Conservation (phyloP, 257 asterid genomes). For the Oldenlandia corymbosa region DNA sequence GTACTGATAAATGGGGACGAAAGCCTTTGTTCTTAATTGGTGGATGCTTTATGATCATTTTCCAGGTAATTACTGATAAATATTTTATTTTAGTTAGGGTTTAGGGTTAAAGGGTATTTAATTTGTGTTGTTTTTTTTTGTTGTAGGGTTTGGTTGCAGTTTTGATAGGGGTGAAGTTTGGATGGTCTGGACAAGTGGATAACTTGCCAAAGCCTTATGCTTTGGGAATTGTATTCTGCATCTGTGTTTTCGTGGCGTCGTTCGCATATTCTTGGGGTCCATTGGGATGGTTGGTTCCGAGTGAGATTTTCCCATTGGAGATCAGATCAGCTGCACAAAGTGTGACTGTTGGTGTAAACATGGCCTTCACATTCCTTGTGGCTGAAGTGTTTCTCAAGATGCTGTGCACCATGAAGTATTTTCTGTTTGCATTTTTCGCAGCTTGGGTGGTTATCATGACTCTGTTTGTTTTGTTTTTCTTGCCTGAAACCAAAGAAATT, state of each 20-base stretch:
- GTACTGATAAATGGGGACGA: slow-evolving; percentile 11
- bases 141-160: background rate
- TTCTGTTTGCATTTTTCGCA: slow-evolving; percentile 11
- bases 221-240: background rate
- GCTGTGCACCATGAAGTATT: slow-evolving; percentile 13
- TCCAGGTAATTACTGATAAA: background rate
- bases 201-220: background rate
- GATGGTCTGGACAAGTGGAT: slow-evolving; percentile 5
- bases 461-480: background rate
- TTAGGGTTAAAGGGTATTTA: too few species aligned
- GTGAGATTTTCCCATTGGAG: slow-evolving; percentile 10
- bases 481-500: slow-evolving; percentile 21
- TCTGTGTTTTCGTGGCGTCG: slow-evolving; percentile 1
- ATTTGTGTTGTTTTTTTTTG: too few species aligned
- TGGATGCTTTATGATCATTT: background rate
- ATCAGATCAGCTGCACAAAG: slow-evolving; percentile 10
- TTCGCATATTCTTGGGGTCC: slow-evolving; percentile 20
- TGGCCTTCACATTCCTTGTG: slow-evolving; percentile 12
- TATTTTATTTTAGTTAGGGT: too few species aligned
- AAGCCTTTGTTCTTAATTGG: background rate
- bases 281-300: slow-evolving; percentile 12
- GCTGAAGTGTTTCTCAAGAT: slow-evolving; percentile 16
- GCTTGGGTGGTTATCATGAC: slow-evolving; percentile 10
- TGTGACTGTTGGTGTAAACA: slow-evolving; percentile 12
- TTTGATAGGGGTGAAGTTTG: background rate